Conservation (phyloP, 2,329 filamentous ascomycete species). For the Diaporthe batatas region DNA sequence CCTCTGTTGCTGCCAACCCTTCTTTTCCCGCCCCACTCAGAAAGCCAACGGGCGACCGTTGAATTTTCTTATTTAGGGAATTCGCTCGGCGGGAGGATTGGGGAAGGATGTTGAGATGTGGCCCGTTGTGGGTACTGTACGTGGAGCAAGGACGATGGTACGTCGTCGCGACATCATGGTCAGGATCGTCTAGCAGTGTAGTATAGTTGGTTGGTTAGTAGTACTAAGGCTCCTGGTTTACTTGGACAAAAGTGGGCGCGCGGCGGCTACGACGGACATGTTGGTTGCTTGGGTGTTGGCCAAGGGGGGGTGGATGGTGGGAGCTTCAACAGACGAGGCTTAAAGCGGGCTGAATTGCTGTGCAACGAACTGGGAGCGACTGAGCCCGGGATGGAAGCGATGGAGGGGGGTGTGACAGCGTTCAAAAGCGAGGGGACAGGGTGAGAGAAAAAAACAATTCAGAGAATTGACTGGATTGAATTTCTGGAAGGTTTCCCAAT, state of each 20-base stretch:
- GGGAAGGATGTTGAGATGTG: slow-evolving; percentile 4
- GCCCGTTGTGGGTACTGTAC: slow-evolving; percentile 16
- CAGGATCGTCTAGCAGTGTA: background rate
- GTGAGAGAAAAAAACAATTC: background rate
- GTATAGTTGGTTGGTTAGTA: too few species aligned
- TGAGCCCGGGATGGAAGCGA: too few species aligned
- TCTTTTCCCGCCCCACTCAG: background rate
- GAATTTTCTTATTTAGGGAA: slow-evolving; percentile 12
- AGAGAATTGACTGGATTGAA: background rate
- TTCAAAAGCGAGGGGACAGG: background rate
- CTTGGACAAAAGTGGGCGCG: background rate
- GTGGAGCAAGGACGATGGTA: slow-evolving; percentile 8
- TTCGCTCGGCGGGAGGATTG: slow-evolving; percentile 9
- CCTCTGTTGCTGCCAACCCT: background rate
- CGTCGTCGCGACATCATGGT: background rate
- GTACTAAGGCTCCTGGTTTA: slow-evolving; percentile 14
- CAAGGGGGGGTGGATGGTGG: background rate
- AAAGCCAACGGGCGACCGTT: background rate
- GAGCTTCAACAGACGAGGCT: background rate
- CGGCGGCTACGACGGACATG: background rate
- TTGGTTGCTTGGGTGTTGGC: background rate
- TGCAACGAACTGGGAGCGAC: background rate
- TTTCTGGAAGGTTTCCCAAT: slow-evolving; percentile 37
- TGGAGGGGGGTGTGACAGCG: background rate
- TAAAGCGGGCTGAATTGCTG: slow-evolving; percentile 21